Conservation (phyloP, 192 early-diverging fungal genomes). For the Allomyces arbusculus region DNA sequence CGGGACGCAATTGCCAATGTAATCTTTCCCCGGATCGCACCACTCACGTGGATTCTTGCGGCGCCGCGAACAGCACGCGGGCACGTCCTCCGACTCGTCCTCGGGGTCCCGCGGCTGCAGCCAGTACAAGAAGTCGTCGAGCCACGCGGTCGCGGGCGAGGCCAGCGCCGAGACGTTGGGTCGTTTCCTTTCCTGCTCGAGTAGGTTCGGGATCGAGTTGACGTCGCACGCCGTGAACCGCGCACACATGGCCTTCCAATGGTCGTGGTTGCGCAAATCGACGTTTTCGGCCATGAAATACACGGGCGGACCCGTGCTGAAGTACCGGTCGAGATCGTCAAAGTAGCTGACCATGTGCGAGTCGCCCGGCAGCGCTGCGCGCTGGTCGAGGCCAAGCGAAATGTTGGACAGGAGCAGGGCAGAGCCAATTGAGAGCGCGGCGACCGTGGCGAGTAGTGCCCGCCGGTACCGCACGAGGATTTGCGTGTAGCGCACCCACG, state of each 20-base stretch:
- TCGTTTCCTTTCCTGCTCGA: slow-evolving; percentile 44
- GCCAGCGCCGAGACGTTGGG: slow-evolving; percentile 35
- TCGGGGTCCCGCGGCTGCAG: slow-evolving; percentile 4
- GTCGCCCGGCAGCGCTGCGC: slow-evolving; percentile 35
- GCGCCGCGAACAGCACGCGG: too few species aligned
- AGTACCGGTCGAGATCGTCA: slow-evolving; percentile 34
- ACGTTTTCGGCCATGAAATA: slow-evolving; percentile 35
- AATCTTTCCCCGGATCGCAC: background rate
- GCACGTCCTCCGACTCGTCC: too few species aligned
- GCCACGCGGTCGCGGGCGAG: slow-evolving; percentile 36
- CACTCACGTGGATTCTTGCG: background rate
- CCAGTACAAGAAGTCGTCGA: slow-evolving; percentile 46
- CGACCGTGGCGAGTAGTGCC: background rate
- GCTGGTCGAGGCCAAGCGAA: slow-evolving; percentile 19
- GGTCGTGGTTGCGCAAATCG: slow-evolving; percentile 20
- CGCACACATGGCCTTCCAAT: slow-evolving; percentile 32
- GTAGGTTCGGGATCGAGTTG: slow-evolving; percentile 28
- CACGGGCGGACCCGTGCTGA: slow-evolving; percentile 38
- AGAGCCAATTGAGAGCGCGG: background rate
- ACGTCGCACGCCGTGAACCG: slow-evolving; percentile 29
- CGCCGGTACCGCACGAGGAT: background rate
- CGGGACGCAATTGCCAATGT: background rate
- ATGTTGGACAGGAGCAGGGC: background rate
- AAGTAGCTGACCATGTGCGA: slow-evolving; percentile 45
- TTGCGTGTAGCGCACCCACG: background rate